phyloP scores from a whole-genome alignment of 495 filamentous ascomycete genomes.

The Usnea hakonensis region DNA sequence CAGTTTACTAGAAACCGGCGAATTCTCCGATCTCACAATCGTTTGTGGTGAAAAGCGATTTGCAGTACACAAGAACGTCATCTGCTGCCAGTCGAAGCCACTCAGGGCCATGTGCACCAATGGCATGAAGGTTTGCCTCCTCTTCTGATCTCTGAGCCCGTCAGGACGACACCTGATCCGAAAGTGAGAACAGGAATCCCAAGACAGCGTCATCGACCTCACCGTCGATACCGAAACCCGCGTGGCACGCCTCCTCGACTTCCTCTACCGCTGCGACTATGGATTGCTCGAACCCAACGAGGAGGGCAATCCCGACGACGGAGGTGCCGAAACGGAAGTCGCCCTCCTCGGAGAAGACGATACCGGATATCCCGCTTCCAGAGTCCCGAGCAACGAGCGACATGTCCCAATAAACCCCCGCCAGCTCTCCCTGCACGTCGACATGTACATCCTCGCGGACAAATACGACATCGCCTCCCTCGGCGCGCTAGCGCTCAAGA shows the following conservation, averaged over 20 bases:
- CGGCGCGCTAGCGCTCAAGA: not conserved
- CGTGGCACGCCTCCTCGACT: not conserved
- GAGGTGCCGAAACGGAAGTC: not conserved
- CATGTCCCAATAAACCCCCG: too few species aligned
- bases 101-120: not conserved
- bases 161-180: too few species aligned
- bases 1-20: not conserved
- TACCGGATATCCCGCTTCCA: not conserved
- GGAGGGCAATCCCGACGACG: not conserved
- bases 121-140: not conserved
- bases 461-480: not conserved
- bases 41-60: not conserved
- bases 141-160: not conserved
- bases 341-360: too few species aligned
- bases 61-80: not conserved
- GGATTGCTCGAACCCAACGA: not conserved
- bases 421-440: not conserved
- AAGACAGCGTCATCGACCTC: not conserved
- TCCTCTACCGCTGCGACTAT: not conserved
- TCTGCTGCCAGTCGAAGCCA: not conserved
- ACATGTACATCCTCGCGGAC: not conserved
- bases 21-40: not conserved
- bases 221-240: not conserved
- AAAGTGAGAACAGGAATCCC: not conserved
- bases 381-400: not conserved